Evolutionary conservation across 257 asterid species (phyloP).

Genomic region (Primulina eburnea): DNA sequence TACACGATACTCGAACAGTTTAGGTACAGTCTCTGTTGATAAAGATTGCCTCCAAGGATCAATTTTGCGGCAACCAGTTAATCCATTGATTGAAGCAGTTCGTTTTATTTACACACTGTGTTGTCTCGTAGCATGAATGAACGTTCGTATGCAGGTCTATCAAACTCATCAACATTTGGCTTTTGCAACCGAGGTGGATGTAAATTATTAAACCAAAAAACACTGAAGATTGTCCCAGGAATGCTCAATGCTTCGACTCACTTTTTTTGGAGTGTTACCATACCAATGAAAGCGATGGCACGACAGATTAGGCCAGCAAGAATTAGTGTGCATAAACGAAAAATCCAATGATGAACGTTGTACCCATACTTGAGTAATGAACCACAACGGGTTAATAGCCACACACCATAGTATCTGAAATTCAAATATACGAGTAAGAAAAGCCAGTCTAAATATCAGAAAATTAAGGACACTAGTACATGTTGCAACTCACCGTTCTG

Average conservation of each 20-base stretch:
- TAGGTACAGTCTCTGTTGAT: background rate
- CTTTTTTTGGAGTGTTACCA: slow-evolving; percentile 73
- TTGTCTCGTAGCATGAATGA: background rate
- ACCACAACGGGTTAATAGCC: slow-evolving; percentile 94
- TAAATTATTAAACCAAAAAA: background rate
- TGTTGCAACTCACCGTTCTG: slow-evolving; percentile 53
- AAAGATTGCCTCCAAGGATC: background rate
- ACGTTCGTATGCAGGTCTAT: background rate
- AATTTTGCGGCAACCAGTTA: background rate
- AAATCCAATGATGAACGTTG: slow-evolving; percentile 61
- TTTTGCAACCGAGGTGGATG: background rate
- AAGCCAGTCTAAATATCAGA: background rate
- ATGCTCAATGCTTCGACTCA: slow-evolving; percentile 23
- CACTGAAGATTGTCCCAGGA: background rate
- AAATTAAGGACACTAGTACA: background rate
- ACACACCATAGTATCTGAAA: slow-evolving; percentile 79
- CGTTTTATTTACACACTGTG: background rate
- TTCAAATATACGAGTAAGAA: background rate
- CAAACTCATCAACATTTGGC: background rate
- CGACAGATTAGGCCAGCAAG: slow-evolving; percentile 62
- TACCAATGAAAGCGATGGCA: slow-evolving; percentile 66
- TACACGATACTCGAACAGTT: background rate
- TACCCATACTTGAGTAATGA: slow-evolving; percentile 57
- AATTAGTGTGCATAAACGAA: slow-evolving; percentile 52
- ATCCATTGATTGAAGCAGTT: background rate